Conservation (phyloP, 2,329 filamentous ascomycete species). For the Aspergillus fumigatus region DNA sequence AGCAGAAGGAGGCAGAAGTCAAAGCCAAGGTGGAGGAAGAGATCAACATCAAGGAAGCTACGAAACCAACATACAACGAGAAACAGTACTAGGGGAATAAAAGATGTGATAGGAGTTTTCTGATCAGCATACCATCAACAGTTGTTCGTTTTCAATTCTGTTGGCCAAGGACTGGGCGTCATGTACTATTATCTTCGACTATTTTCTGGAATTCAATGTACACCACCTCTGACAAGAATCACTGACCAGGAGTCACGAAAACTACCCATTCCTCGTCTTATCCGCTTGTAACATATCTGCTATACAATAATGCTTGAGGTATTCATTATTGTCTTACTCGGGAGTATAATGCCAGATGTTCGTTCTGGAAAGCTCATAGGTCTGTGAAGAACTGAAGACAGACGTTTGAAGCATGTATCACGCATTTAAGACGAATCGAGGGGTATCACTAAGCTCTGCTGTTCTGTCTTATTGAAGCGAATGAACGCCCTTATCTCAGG, state of each 20-base stretch:
- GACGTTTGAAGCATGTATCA: background rate
- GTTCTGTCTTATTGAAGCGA: background rate
- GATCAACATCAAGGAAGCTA: slow-evolving; percentile 30
- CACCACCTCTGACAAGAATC: background rate
- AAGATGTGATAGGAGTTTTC: slow-evolving; percentile 1
- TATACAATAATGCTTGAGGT: background rate
- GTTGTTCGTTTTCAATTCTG: slow-evolving; percentile 4
- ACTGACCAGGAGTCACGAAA: background rate
- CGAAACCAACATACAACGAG: slow-evolving; percentile 27
- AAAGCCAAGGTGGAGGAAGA: slow-evolving; percentile 35
- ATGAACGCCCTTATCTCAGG: background rate
- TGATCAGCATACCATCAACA: background rate
- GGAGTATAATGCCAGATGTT: background rate
- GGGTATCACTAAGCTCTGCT: background rate
- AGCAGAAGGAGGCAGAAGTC: slow-evolving; percentile 38
- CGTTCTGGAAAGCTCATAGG: background rate
- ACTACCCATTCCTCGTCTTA: background rate
- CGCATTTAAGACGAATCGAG: background rate
- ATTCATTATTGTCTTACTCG: background rate
- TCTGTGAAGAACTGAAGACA: background rate
- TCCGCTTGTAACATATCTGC: background rate
- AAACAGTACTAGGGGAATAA: slow-evolving; percentile 22
- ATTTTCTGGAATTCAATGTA: background rate
- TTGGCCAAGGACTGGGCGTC: background rate
- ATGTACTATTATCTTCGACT: background rate